Conservation (phyloP, 1,284 basidiomycete genomes). For the Ceratobasidium sp. region DNA sequence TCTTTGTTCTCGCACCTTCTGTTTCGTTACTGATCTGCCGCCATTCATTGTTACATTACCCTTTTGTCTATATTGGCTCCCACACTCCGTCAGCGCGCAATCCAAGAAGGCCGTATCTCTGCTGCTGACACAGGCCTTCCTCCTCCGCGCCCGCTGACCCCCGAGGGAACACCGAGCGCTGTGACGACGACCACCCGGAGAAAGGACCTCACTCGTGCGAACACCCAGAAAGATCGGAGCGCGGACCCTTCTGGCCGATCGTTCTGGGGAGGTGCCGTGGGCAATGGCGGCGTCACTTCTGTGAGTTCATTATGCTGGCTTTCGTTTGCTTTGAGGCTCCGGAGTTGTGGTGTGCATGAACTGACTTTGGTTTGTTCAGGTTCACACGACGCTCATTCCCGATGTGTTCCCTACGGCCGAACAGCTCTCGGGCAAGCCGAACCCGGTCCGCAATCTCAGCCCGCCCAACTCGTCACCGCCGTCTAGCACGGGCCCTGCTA, state of each 20-base stretch:
- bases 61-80: background rate
- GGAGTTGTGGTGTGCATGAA: background rate
- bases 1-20: constrained; percentile 31
- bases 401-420: constrained; percentile 57
- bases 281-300: constrained; percentile 76
- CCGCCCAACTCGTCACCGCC: background rate
- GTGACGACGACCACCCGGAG: background rate
- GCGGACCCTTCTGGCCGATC: constrained; percentile 62
- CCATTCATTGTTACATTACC: constrained; percentile 23
- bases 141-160: constrained; percentile 47
- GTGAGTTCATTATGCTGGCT: constrained; percentile 52
- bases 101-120: constrained; percentile 67
- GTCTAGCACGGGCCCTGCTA: constrained; percentile 26
- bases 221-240: constrained; percentile 85
- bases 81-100: constrained; percentile 55
- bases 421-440: constrained; percentile 33
- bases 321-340: background rate
- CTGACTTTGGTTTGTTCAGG: no score
- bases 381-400: constrained; percentile 85
- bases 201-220: constrained; percentile 57
- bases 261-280: constrained; percentile 80
- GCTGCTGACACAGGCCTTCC: constrained; percentile 49
- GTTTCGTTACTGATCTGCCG: constrained; percentile 15
- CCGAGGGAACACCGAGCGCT: constrained; percentile 30
- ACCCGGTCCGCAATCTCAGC: background rate